Percentiles rank a stretch among this genome's conserved stretches.
Evolutionary conservation across 2,329 filamentous ascomycete genomes (phyloP).

Genomic region (Fusarium poae): DNA sequence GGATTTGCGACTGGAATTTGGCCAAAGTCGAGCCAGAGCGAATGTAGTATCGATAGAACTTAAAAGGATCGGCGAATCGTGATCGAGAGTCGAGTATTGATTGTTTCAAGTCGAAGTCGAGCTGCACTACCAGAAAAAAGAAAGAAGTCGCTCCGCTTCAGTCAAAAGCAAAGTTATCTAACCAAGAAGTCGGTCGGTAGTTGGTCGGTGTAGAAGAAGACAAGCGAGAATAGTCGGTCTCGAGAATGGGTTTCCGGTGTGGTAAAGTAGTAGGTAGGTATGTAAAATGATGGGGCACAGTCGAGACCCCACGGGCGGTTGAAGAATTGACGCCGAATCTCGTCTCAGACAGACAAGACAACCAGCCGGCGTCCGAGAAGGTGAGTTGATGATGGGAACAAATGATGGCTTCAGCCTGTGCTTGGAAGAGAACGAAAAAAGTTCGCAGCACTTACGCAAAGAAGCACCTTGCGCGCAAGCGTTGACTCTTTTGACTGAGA

Average conservation of each 20-base stretch:
- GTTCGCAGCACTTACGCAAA: conserved; percentile 43
- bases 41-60: conserved; percentile 17
- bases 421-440: conserved; percentile 37
- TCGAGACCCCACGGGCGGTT: conserved; percentile 38
- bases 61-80: conserved; percentile 23
- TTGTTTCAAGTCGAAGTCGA: conserved; percentile 28
- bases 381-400: conserved; percentile 15
- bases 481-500: conserved; percentile 30
- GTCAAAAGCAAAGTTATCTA: conserved; percentile 34
- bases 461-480: conserved; percentile 40
- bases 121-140: conserved; percentile 25
- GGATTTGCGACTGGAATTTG: conserved; percentile 33
- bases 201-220: conserved; percentile 23
- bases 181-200: conserved; percentile 25
- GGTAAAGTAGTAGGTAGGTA: conserved; percentile 21
- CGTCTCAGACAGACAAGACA: conserved; percentile 41
- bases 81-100: conserved; percentile 16
- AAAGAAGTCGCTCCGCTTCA: conserved; percentile 5
- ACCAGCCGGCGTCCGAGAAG: conserved; percentile 42
- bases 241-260: conserved; percentile 25
- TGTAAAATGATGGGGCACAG: conserved; percentile 32
- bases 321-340: conserved; percentile 43
- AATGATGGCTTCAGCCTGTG: conserved; percentile 28
- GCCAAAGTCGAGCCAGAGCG: conserved; percentile 17
- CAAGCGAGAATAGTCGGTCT: conserved; percentile 36